Conservation (phyloP, 306 rosid species). For the Ammopiptanthus mongolicus region DNA sequence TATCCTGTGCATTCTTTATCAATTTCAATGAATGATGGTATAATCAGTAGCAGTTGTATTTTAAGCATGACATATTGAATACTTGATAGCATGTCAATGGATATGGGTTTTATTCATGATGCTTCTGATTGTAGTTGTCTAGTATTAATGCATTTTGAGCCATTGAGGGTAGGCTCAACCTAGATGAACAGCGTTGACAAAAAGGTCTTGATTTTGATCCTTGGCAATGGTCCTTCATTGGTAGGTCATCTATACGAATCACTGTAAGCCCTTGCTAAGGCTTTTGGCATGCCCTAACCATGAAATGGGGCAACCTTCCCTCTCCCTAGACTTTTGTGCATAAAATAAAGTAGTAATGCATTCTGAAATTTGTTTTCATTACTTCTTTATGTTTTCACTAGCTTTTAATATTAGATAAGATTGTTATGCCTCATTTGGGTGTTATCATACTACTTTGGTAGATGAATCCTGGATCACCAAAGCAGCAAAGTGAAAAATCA, state of each 20-base stretch:
- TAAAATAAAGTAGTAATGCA: not conserved
- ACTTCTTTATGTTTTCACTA: not conserved
- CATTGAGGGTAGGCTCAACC: not conserved
- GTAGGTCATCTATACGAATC: too few relatives aligned
- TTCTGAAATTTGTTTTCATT: constrained; percentile 5
- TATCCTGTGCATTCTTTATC: not conserved
- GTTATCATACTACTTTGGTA: constrained; percentile 32
- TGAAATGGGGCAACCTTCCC: too few relatives aligned
- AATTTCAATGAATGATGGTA: not conserved
- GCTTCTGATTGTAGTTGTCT: constrained; percentile 5
- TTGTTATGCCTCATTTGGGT: constrained; percentile 13
- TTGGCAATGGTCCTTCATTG: too few relatives aligned
- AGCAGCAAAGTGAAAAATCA: constrained; percentile 61
- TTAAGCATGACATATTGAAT: not conserved
- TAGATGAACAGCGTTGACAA: too few relatives aligned
- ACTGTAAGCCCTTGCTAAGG: too few relatives aligned
- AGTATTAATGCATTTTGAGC: not conserved
- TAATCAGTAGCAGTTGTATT: not conserved
- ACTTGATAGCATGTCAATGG: not conserved
- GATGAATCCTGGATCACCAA: constrained; percentile 85
- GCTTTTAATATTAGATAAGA: not conserved
- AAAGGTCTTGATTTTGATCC: too few relatives aligned
- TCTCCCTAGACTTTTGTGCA: too few relatives aligned
- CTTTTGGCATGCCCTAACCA: too few relatives aligned
- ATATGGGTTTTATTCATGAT: not conserved